Conservation (phyloP, 306 rosid genomes). For the Dicorynia guianensis region DNA sequence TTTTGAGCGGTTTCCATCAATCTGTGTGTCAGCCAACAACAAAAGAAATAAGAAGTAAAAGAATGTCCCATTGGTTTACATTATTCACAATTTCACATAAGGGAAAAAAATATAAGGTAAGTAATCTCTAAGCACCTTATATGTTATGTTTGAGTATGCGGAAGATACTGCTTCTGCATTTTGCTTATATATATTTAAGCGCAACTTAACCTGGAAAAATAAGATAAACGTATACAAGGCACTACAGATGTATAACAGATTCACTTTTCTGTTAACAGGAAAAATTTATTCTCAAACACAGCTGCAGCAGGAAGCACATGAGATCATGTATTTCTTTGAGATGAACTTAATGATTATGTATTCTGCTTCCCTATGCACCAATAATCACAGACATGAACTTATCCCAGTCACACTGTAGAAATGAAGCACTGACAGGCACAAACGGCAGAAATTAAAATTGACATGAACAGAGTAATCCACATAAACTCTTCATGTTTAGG, state of each 20-base stretch:
- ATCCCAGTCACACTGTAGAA: not conserved
- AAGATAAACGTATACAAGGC: conserved; percentile 13
- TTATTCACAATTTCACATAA: conserved; percentile 13
- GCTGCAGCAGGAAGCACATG: conserved; percentile 19
- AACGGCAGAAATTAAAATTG: not conserved
- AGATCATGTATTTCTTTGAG: conserved; percentile 24
- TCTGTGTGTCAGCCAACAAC: conserved; percentile 38
- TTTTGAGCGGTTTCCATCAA: conserved; percentile 64
- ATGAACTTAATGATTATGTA: conserved; percentile 28
- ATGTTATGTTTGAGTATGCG: conserved; percentile 68
- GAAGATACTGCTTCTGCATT: conserved; percentile 79
- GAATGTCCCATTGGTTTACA: conserved; percentile 31
- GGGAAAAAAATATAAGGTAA: conserved; percentile 15
- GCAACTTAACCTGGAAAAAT: conserved; percentile 62
- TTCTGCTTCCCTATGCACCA: not conserved
- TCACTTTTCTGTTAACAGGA: not conserved
- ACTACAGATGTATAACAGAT: conserved; percentile 18
- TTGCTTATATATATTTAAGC: conserved; percentile 64
- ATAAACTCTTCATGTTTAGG: not conserved
- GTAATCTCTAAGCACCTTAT: conserved; percentile 57
- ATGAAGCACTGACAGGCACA: conserved; percentile 17
- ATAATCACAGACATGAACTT: no score
- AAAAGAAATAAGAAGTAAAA: not conserved
- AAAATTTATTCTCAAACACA: conserved; percentile 8
- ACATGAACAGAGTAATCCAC: conserved; percentile 11